Percentiles rank a stretch among this genome's conserved stretches.
Evolutionary conservation across 1,284 basidiomycete genomes (phyloP).

Genomic region (Singerocomus inundabilis): DNA sequence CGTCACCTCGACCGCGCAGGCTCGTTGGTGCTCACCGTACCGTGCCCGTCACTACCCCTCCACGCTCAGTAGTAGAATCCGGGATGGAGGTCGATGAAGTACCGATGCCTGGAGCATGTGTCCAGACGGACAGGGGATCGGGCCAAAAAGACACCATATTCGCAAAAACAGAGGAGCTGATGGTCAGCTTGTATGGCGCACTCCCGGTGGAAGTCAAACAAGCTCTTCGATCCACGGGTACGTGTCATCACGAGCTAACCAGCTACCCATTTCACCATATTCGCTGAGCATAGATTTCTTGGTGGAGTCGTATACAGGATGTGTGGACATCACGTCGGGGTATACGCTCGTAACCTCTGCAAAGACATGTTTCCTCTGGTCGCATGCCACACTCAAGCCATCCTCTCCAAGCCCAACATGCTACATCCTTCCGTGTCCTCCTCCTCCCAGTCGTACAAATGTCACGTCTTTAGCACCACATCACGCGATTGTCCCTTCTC

Average conservation of each 20-base stretch:
- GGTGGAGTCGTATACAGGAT: constrained; percentile 63
- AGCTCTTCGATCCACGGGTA: constrained; percentile 64
- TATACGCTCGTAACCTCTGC: constrained; percentile 71
- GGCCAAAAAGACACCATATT: constrained; percentile 49
- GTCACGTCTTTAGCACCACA: constrained; percentile 50
- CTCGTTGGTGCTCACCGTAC: constrained; percentile 28
- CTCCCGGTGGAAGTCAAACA: constrained; percentile 74
- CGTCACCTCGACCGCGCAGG: constrained; percentile 31
- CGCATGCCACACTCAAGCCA: constrained; percentile 55
- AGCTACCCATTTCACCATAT: background rate
- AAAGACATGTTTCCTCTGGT: constrained; percentile 80
- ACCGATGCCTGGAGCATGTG: constrained; percentile 37
- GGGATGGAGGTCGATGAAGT: constrained; percentile 68
- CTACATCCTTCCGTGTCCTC: constrained; percentile 76
- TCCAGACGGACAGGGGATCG: constrained; percentile 31
- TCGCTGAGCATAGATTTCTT: constrained; percentile 54
- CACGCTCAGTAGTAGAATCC: constrained; percentile 39
- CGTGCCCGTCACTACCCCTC: constrained; percentile 29
- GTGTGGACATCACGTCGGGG: constrained; percentile 66
- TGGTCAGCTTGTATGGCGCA: constrained; percentile 65
- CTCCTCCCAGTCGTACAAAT: constrained; percentile 33
- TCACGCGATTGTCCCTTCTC: constrained; percentile 65
- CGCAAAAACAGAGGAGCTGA: constrained; percentile 70
- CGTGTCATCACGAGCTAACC: constrained; percentile 4
- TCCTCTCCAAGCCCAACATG: constrained; percentile 57